Base-by-base conservation (phyloP, 2,329 filamentous ascomycete genomes). In the Thielaviopsis musarum region DNA sequence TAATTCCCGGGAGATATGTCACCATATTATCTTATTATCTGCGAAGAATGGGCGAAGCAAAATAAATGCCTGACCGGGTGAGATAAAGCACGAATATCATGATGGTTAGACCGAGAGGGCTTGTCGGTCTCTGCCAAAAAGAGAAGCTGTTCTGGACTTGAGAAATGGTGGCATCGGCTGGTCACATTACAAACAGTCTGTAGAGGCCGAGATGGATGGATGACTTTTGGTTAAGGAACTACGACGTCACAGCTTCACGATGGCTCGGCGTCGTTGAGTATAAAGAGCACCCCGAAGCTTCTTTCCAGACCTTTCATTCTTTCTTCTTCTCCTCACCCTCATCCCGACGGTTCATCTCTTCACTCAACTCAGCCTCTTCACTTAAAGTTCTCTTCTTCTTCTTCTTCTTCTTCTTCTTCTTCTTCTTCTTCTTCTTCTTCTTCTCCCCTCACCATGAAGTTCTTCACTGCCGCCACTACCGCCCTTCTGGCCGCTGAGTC, bases 381-480 rank as follows among this genome's bases (percentile, higher is more conserved):
- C n/a, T n/a, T n/a, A n/a, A n/a, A n/a, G n/a, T n/a, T n/a, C n/a
- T n/a, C 38, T 34, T 34, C 9, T 10, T 34, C 30, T 10, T 10
- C 10, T 2, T 12, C 10, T 34, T 10, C 10, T 2, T 10, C 30
- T 10, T 10, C 10, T 7, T 10, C 10, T 34, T 7, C 10, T 34
- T 34, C 10, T 34, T 10, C 9, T 34, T 34, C 30, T 34, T 38
- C 34, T 38, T 4, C 34, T 38, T 12, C 10, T 9, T 17, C 41
- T n/a, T 48, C 17, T 48, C 6, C 15, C 21, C 10, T 24, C 58
- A 57, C 19, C 21, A 60, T 60, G 58, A 60, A 60, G 54, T 60
- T 60, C 58, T 41, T 30, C 48, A 52, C 52, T 49, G 45, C 52
- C 28, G 58, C 58, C 21, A 38, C 58, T 34, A 45, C 58, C 30